Evolutionary conservation across 2,329 filamentous ascomycete species (phyloP).

Genomic region (Nothomitra cinnamomea): DNA sequence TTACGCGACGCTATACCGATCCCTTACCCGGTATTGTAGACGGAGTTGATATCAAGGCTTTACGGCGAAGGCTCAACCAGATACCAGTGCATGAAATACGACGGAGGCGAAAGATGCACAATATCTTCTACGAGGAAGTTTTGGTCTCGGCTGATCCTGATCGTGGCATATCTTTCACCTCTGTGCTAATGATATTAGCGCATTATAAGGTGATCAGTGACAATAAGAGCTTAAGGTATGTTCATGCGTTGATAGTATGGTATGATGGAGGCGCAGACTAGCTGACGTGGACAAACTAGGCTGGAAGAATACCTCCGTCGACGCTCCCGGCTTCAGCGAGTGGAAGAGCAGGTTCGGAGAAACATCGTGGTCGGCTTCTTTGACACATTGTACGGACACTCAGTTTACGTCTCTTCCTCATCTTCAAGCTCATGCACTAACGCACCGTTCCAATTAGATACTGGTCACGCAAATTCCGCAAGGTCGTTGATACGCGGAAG

Average conservation of each 20-base stretch:
- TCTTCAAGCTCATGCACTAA: slow-evolving; percentile 2
- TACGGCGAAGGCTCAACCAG: slow-evolving; percentile 54
- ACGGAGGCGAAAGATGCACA: slow-evolving; percentile 60
- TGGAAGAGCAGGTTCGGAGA: slow-evolving; percentile 84
- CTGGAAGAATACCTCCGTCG: slow-evolving; percentile 90
- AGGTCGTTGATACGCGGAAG: slow-evolving; percentile 53
- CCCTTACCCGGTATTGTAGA: slow-evolving; percentile 24
- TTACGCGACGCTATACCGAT: slow-evolving; percentile 28
- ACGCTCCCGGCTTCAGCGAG: slow-evolving; percentile 74
- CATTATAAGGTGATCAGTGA: slow-evolving; percentile 99
- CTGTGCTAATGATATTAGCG: slow-evolving; percentile 83
- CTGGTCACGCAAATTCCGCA: slow-evolving; percentile 70
- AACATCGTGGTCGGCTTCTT: slow-evolving; percentile 90
- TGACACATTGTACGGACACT: slow-evolving; percentile 56
- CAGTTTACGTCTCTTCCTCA: not conserved
- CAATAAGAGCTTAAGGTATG: slow-evolving; percentile 75
- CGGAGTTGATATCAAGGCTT: slow-evolving; percentile 54
- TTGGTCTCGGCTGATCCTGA: slow-evolving; percentile 84
- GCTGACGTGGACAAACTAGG: slow-evolving; percentile 24
- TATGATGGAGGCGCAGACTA: not conserved
- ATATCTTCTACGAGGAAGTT: slow-evolving; percentile 93
- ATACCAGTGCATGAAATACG: slow-evolving; percentile 65
- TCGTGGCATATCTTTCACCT: slow-evolving; percentile 78
- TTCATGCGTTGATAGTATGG: slow-evolving; percentile 8
- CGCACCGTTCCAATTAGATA: slow-evolving; percentile 32